Evolutionary conservation across 169 alveolate genomes (phyloP), one percentile per base, ranked within the genome.

Genomic region (Plasmodium ovale): DNA sequence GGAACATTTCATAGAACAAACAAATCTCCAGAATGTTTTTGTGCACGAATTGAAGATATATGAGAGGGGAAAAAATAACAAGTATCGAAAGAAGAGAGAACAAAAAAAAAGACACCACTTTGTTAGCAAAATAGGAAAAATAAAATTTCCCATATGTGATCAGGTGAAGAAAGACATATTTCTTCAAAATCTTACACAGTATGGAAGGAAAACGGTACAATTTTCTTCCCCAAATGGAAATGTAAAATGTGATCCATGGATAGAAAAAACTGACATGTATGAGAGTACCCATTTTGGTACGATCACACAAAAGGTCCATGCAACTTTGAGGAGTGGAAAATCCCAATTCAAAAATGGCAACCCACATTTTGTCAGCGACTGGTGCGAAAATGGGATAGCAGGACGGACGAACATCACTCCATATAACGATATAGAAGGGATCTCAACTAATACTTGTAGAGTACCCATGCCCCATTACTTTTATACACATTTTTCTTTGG

Each of bases 51-150:
- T 79, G 51, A 65, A 79, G 25, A 23, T 79, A 42, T 79, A 79
- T 39, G 89, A 79, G 31, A 62, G 70, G 42, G 58, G 44, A 2
- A 79, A 49, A 21, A 79, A 79, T 56, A 79, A 79, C 51, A 79
- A 79, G 56, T 79, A 79, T 64, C 37, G 21, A 9, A 72, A 72
- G 56, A 54, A 54, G 12, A 79, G 65, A 39, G 68, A 79, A 29
- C 62, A 29, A 79, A 79, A 47, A 79, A 79, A 79, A 62, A 79
- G 5, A 7, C 42, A 51, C 19, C 62, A 5, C n/a, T 19, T 79
- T 21, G 56, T 37, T 27, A 79, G 65, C 39, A 35, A 65, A 51
- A 79, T 79, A 14, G 42, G 10, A 1, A 47, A 65, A 39, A 35
- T 65, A 2, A n/a, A 35, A 53, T 65, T 79, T 33, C 82, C 59